Evolutionary conservation across 148 eudicot genomes (phyloP), one percentile per base, ranked within the genome.

Genomic region (Silene conica): DNA sequence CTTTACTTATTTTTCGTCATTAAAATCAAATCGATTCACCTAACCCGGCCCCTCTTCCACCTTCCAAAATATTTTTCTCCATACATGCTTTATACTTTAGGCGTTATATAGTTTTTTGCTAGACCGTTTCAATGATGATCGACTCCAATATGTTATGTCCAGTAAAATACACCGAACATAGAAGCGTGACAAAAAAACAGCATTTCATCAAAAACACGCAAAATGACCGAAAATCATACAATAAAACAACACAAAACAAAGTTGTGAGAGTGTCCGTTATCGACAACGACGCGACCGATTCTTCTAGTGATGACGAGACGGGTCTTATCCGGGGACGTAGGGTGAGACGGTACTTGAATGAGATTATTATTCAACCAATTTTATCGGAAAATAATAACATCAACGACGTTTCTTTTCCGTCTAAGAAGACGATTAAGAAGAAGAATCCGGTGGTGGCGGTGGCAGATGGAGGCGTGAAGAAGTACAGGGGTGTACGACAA

Each of bases 401-500:
- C 11, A 74, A 52, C 41, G 67, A 46, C 16, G 8, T 57, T 26
- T 3, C 50, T n/a, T 8, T 25, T 12, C 26, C 4, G 41, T 13
- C 9, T 2, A 71, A 72, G 64, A 74, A 73, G 60, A 79, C 41
- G 65, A 31, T 74, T 10, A 63, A 56, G 67, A 83, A 73, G 70
- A 74, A 64, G 59, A 72, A 75, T 10, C 23, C 61, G 2, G 6
- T 41, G 23, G 43, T 31, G 64, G 64, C 15, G 65, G 50, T 0
- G 66, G 76, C 67, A 46, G 12, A 4, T 0, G 87, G 76, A 0
- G 83, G 80, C 0, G 83, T 72, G 0, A 80, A 83, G 69, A 95
- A 90, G 88, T 95, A 80, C 70, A 73, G 96, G 9, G 98, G 98
- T 0, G 97, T 95, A 0, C 69, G 98, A 22, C 97, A 86, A 59